Evolutionary conservation across 352 stramenopile species (phyloP).

Genomic region (Phytophthora capsici): DNA sequence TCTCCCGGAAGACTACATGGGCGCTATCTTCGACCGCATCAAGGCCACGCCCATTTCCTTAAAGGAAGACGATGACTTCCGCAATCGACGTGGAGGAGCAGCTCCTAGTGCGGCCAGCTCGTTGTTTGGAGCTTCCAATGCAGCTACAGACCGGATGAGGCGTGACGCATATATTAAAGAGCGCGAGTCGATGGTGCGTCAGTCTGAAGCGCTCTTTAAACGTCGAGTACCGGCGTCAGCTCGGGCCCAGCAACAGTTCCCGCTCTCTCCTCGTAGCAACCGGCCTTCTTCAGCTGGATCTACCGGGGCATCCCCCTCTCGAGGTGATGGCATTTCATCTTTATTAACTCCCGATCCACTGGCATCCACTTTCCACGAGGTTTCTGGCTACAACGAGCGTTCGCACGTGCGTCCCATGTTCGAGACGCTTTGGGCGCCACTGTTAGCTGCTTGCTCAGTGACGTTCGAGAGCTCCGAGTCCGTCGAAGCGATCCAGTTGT

Average conservation of each 20-base stretch:
- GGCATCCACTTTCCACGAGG: slow-evolving; percentile 60
- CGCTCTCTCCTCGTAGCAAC: slow-evolving; percentile 27
- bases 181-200: slow-evolving; percentile 81
- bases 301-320: slow-evolving; percentile 4
- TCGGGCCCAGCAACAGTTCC: slow-evolving; percentile 24
- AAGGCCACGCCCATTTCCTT: slow-evolving; percentile 96
- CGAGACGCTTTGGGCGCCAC: slow-evolving; percentile 97
- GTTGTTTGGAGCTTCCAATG: slow-evolving; percentile 70
- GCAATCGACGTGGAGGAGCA: slow-evolving; percentile 36
- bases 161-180: slow-evolving; percentile 88
- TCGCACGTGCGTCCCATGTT: slow-evolving; percentile 97
- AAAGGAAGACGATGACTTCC: slow-evolving; percentile 95
- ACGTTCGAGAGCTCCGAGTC: slow-evolving; percentile 96
- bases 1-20: slow-evolving; percentile 94
- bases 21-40: slow-evolving; percentile 96
- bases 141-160: slow-evolving; percentile 65
- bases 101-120: slow-evolving; percentile 44
- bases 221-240: slow-evolving; percentile 49
- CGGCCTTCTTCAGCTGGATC: slow-evolving; percentile 4
- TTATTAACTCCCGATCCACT: slow-evolving; percentile 33
- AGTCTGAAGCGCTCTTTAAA: slow-evolving; percentile 84
- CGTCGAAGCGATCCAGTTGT: slow-evolving; percentile 92
- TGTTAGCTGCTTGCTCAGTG: slow-evolving; percentile 97
- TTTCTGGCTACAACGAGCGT: slow-evolving; percentile 72
- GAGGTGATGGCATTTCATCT: slow-evolving; percentile 26